Evolutionary conservation across 306 rosid genomes (phyloP), one percentile per base, ranked within the genome.

Genomic region (Cucumis hystrix): DNA sequence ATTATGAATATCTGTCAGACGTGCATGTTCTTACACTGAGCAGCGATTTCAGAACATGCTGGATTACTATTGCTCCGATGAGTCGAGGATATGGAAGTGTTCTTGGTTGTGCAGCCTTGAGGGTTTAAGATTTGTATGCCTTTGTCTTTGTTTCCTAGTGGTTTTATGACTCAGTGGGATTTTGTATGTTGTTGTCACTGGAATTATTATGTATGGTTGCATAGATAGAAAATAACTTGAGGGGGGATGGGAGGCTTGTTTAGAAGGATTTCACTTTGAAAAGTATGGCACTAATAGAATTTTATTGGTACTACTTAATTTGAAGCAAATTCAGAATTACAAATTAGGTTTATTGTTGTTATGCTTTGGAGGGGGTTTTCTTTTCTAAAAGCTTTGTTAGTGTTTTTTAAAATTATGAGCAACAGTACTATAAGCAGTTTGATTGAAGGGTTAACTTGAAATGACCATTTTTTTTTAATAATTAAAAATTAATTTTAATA

Each of bases 31-130:
- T 94, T 82, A 79, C 86, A 1, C 81, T 84, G 25, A 86, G 90
- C 61, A 84, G 83, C 58, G 92, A 91, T 5, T 1, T 47, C 60
- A 82, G 77, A 84, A 96, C 95, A 66, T 74, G 87, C 30, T 91
- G 98, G 98, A 91, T 88, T 60, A 84, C 59, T 68, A 90, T 84
- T 77, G 89, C 96, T 82, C 87, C 88, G 2, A 94, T 92, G 98
- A 90, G 96, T 7, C 79, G 87, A 80, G 90, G 97, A 79, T 87
- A 84, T 21, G 97, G 97, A 81, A 85, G 89, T 58, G 85, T 94
- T 83, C 87, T 86, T 84, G 98, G 98, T 75, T 90, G 97, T 86
- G 87, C 96, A 23, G 85, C 75, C 80, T 84, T 94, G 86, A 92
- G 84, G 78, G 85, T 94, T 81, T 94, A 94, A 89, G 75, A 18